phyloP scores from a whole-genome alignment of 306 rosid genomes.

The Castanospermum australe region DNA sequence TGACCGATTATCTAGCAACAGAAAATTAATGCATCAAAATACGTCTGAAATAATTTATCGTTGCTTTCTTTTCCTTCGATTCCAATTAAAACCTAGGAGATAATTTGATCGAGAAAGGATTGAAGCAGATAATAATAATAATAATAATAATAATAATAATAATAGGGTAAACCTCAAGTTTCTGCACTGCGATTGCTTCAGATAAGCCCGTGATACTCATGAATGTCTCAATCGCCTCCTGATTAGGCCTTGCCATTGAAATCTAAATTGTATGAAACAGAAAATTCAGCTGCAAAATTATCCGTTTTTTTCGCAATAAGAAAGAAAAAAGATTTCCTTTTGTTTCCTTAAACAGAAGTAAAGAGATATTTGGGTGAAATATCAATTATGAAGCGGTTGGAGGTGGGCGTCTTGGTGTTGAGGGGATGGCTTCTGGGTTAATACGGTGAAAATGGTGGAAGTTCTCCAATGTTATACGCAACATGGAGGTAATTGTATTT shows the following conservation, averaged over 20 bases:
- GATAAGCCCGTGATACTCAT: conserved; percentile 74
- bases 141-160: neutral
- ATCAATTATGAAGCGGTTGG: neutral
- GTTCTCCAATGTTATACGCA: neutral
- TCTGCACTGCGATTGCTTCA: conserved; percentile 61
- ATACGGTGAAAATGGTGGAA: neutral
- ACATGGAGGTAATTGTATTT: neutral
- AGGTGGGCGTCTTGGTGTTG: neutral
- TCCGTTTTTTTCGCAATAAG: neutral
- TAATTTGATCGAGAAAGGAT: neutral
- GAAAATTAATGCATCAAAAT: neutral
- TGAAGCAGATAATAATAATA: too few species aligned
- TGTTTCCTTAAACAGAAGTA: neutral
- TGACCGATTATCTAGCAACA: neutral
- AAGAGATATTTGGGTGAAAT: conserved; percentile 4
- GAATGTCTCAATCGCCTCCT: conserved; percentile 77
- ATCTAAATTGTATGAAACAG: conserved; percentile 20
- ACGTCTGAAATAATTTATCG: neutral
- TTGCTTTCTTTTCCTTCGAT: neutral
- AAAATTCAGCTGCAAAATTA: conserved; percentile 10
- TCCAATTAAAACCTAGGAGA: neutral
- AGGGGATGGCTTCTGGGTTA: neutral
- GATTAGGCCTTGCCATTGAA: conserved; percentile 83
- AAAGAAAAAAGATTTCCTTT: neutral
- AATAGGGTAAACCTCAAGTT: conserved; percentile 52